Base-by-base conservation (phyloP, 495 filamentous ascomycete genomes). In the Wilcoxina mikolae region DNA sequence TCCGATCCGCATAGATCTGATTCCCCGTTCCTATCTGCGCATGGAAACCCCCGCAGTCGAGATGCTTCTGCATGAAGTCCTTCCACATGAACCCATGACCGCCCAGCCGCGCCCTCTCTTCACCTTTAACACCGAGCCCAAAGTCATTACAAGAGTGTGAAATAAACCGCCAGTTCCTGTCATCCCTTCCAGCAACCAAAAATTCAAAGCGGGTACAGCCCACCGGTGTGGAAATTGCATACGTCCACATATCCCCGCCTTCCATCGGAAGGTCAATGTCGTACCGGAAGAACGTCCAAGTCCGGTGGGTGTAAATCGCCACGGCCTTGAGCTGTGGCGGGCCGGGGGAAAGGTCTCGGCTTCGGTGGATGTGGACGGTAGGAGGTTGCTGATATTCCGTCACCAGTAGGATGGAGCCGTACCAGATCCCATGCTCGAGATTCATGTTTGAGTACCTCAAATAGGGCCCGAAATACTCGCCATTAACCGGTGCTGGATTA, bases 381-480 rank as follows among this genome's bases (percentile, higher is more conserved):
- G 93, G 91, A 4, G 91, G 88, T 60, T 95, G 88, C n/a, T 82
- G 83, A 18, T 82, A 81, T 63, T 95, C 89, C 0, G 89, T 94
- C 11, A 95, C 80, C 23, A 98, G 78, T 58, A 87, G 69, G 60
- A 86, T 84, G 1, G 80, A 83, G n/a, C 64, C 64, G 10, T 90
- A 69, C 91, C 91, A 98, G 28, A 89, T 58, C 1, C 93, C 91
- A 60, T 80, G 82, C 65, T 95, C 89, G 29, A 95, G 61, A 55
- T 98, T 85, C 89, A 98, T 95, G 64, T 98, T 98, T 3, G 86
- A 85, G 64, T 98, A 98, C 56, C 89, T 74, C 39, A 98, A 74
- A 66, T 95, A 96, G 0, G 91, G 91, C 0, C 91, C 91, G 67
- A 98, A 96, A 67, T 96, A 98, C 15, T 96, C 91, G n/a, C 88